Evolutionary conservation across 164 flowering plant genomes (phyloP).

Genomic region (Protea cynaroides): DNA sequence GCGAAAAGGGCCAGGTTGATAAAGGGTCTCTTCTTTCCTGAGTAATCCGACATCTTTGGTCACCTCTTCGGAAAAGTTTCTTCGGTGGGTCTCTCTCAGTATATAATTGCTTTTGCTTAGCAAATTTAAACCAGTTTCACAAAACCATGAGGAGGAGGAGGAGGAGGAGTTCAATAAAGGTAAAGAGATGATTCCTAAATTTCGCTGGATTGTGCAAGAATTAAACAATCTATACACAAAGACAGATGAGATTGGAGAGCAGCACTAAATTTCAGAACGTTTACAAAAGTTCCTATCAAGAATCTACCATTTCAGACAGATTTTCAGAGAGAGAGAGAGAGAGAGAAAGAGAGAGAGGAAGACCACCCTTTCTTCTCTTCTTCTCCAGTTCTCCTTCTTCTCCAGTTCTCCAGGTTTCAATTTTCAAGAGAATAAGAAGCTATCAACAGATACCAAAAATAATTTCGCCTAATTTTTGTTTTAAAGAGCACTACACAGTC

Average conservation of each 20-base stretch:
- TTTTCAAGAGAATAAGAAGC: constrained; percentile 1
- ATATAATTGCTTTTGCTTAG: constrained; percentile 1
- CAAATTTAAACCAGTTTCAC: background rate
- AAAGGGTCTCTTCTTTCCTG: constrained; percentile 16
- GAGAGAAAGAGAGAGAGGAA: constrained; percentile 5
- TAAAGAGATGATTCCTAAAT: no score
- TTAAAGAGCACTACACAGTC: no score
- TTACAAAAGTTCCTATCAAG: background rate
- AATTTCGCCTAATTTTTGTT: no score
- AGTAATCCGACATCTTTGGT: constrained; percentile 10
- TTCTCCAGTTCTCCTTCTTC: no score
- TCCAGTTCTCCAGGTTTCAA: background rate
- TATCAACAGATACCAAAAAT: background rate
- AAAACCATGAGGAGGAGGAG: background rate
- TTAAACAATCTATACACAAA: background rate
- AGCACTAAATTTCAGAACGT: background rate
- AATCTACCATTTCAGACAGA: no score
- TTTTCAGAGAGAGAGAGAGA: background rate
- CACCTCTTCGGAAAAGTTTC: background rate
- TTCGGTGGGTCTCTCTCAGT: background rate
- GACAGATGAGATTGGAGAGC: background rate
- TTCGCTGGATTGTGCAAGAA: no score
- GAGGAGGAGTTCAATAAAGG: background rate
- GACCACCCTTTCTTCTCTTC: background rate
- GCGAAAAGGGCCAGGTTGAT: constrained; percentile 28